These are phyloP conservation scores for Dioscorea alata DNA, from an alignment of 106 monocot species.

Conservation along the genomic window DNA sequence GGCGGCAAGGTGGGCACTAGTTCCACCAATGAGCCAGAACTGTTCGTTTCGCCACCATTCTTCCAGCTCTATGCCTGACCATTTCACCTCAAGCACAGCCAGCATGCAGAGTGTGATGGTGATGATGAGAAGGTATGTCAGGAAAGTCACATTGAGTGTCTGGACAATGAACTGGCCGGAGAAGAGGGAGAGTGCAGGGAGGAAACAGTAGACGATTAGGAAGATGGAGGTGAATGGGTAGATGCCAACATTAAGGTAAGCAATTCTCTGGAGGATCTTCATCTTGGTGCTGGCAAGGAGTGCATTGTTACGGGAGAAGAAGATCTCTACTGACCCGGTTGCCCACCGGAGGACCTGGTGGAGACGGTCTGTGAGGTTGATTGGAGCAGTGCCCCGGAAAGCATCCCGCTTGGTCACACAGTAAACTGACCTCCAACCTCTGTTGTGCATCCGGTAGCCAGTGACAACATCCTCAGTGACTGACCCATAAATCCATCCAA, in stretches of 20 bases:
- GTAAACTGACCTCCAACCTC: constrained; percentile 86
- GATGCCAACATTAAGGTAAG: constrained; percentile 63
- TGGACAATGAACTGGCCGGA: constrained; percentile 93
- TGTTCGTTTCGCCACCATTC: constrained; percentile 93
- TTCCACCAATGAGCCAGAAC: constrained; percentile 82
- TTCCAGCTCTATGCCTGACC: constrained; percentile 90
- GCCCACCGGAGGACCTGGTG: constrained; percentile 96
- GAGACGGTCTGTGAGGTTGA: constrained; percentile 75
- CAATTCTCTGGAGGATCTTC: constrained; percentile 78
- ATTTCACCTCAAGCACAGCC: constrained; percentile 75
- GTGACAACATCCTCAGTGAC: constrained; percentile 81
- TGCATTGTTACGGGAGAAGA: constrained; percentile 94
- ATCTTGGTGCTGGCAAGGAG: constrained; percentile 68
- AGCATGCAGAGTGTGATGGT: constrained; percentile 63
- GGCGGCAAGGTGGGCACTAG: constrained; percentile 77
- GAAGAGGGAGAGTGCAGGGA: constrained; percentile 92
- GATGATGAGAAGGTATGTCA: constrained; percentile 66
- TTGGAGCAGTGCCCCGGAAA: constrained; percentile 64
- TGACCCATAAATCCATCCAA: constrained; percentile 94
- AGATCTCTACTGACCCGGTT: constrained; percentile 88
- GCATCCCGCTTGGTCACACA: constrained; percentile 64
- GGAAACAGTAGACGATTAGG: constrained; percentile 93
- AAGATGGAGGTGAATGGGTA: constrained; percentile 95
- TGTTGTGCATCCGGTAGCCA: constrained; percentile 89
- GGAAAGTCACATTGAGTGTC: constrained; percentile 73